A percentile compares a stretch with the other conserved stretches of the same genome.
These are phyloP conservation scores for Sarocladiaceae sp. DNA, from an alignment of 2,329 filamentous ascomycete species.

Conservation along the genomic window DNA sequence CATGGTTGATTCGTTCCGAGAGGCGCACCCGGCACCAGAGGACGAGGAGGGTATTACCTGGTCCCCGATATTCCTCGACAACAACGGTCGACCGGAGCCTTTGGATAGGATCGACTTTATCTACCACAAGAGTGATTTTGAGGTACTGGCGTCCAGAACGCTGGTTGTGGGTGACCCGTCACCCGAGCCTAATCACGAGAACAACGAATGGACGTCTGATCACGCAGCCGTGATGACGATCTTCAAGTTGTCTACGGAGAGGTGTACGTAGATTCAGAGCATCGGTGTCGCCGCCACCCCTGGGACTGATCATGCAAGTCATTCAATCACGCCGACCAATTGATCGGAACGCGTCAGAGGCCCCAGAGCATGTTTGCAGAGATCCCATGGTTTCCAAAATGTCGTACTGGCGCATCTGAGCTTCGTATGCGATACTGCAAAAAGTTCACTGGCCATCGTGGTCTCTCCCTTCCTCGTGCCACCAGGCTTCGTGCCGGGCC, in stretches of 20 bases:
- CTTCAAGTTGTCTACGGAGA: conserved; percentile 16
- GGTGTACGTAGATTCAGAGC: not conserved
- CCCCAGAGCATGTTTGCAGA: too few species aligned
- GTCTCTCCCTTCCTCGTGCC: too few species aligned
- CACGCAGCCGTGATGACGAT: conserved; percentile 28
- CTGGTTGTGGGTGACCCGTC: conserved; percentile 27
- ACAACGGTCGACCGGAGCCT: conserved; percentile 27
- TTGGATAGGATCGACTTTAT: conserved; percentile 37
- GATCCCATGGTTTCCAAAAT: too few species aligned
- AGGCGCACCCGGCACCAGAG: conserved; percentile 27
- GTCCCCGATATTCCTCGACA: conserved; percentile 31
- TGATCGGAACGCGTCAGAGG: too few species aligned
- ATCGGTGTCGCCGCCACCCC: too few species aligned
- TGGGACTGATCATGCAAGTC: too few species aligned
- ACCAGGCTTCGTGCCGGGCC: too few species aligned
- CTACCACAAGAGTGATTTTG: conserved; percentile 30
- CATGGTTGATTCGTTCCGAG: conserved; percentile 33
- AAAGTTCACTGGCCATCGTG: too few species aligned
- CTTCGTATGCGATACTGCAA: too few species aligned
- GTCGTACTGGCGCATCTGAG: too few species aligned
- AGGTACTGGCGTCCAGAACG: conserved; percentile 22
- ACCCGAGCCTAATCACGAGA: conserved; percentile 24
- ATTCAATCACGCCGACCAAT: too few species aligned
- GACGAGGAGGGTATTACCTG: conserved; percentile 29
- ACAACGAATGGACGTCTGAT: conserved; percentile 37